Evolutionary conservation across 257 asterid species (phyloP).

Genomic region (Lycium ferocissimum): DNA sequence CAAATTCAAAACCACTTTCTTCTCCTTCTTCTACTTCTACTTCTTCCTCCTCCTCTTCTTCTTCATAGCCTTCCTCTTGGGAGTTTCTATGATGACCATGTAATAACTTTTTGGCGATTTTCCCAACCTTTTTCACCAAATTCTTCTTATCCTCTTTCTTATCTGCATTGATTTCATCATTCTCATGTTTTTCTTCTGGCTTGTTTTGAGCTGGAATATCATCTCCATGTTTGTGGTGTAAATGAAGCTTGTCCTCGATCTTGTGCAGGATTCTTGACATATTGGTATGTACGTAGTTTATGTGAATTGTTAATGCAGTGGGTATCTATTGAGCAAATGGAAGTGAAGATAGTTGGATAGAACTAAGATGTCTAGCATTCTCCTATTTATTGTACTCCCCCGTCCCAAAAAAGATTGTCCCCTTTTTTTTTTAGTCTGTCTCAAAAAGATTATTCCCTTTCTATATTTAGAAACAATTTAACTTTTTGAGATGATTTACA

Average conservation of each 20-base stretch:
- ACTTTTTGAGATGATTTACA: no score
- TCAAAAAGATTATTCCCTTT: no score
- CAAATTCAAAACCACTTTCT: slow-evolving; percentile 13
- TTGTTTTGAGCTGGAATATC: background rate
- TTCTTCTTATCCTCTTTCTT: slow-evolving; percentile 1
- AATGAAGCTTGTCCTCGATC: slow-evolving; percentile 4
- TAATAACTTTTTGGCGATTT: background rate
- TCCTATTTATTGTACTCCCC: background rate
- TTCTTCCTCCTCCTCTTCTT: background rate
- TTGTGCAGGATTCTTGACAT: slow-evolving; percentile 19
- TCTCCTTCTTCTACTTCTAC: background rate
- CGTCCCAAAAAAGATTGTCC: no score
- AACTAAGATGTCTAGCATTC: background rate
- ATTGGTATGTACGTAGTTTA: background rate
- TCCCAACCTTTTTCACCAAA: background rate
- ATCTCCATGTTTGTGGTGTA: slow-evolving; percentile 3
- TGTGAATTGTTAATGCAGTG: background rate
- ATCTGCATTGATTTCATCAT: background rate
- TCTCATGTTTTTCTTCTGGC: background rate
- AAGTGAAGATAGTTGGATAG: background rate
- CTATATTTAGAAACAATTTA: no score
- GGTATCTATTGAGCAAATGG: background rate
- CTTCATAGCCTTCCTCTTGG: background rate
- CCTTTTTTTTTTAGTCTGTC: no score
- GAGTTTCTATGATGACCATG: background rate